These are phyloP conservation scores for Exophiala bonariae DNA, from an alignment of 2,329 filamentous ascomycete species.

Conservation along the genomic window DNA sequence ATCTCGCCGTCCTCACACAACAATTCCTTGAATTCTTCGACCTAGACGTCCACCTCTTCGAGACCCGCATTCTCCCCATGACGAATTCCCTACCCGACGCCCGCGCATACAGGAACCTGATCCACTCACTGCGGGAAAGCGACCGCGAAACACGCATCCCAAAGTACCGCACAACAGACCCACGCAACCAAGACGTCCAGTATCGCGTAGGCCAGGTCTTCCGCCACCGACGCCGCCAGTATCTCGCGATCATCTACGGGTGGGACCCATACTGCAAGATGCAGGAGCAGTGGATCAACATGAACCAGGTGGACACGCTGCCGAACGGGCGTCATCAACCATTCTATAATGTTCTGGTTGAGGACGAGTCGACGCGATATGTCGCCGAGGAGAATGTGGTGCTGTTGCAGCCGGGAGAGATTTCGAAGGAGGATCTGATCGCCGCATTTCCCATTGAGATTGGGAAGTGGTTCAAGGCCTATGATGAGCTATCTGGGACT, in stretches of 20 bases:
- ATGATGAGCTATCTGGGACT: constrained; percentile 62
- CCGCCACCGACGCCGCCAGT: constrained; percentile 75
- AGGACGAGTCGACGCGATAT: constrained; percentile 69
- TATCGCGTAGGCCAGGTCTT: constrained; percentile 83
- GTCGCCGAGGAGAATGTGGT: constrained; percentile 81
- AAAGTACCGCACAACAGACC: constrained; percentile 29
- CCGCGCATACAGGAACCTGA: constrained; percentile 44
- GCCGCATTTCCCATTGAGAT: constrained; percentile 44
- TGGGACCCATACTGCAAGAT: constrained; percentile 69
- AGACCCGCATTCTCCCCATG: constrained; percentile 66
- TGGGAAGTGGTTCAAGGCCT: constrained; percentile 86
- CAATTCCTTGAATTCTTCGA: constrained; percentile 66
- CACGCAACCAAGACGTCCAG: constrained; percentile 45
- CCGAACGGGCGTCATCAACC: constrained; percentile 64
- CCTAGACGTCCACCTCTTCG: constrained; percentile 71
- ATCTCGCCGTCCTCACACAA: constrained; percentile 64
- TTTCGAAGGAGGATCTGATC: constrained; percentile 46
- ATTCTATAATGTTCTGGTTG: constrained; percentile 82
- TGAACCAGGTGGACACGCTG: constrained; percentile 63
- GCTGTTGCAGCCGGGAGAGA: constrained; percentile 54
- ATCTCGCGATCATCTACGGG: constrained; percentile 80
- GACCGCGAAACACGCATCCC: constrained; percentile 47
- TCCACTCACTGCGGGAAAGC: constrained; percentile 56
- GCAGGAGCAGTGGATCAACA: constrained; percentile 64
- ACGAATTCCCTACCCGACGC: constrained; percentile 55